Base-by-base conservation (phyloP, 768 basidiomycete genomes). In the Daedaleopsis nitida region DNA sequence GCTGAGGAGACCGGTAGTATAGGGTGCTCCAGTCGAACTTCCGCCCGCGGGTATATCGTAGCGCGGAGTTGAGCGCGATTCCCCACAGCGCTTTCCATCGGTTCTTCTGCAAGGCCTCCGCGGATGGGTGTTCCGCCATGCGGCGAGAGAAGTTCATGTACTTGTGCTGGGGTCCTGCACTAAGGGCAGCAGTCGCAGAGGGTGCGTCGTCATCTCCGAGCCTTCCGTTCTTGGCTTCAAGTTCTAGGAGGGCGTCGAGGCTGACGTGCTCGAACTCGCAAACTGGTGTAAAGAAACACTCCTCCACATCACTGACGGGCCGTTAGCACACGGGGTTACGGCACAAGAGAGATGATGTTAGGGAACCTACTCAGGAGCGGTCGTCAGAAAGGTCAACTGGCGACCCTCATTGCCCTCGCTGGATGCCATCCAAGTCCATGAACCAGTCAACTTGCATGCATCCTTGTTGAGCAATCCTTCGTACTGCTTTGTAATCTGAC, bases 11-110 rank as follows among this genome's bases (percentile, higher is more conserved):
- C 1, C 63, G 53, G 8, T 39, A 54, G n/a, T 27, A 11, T 2
- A 64, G 24, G 11, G 52, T 34, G 10, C 39, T 55, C 63, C 63
- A 64, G n/a, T 42, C 32, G 8, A 64, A 23, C 13, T n/a, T 24
- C 10, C 55, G 47, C 19, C 44, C 42, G n/a, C 58, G 58, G 8
- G 53, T 51, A 16, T 23, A 37, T 23, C 51, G 51, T 14, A 57
- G 11, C 1, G 52, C 45, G 17, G 49, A 21, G 45, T 55, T 57
- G 47, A 55, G 17, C 5, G 54, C 63, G 32, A 60, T 51, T 6
- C 37, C 37, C 63, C 63, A 64, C 5, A 60, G 27, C 27, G 27
- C 27, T 32, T 32, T 32, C 27, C 27, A 32, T 32, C 27, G 27
- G 27, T 32, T 32, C 27, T 32, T 32, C 27, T 32, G 3, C 27